phyloP scores from a whole-genome alignment of 768 basidiomycete species.

The Auricularia heimuer region DNA sequence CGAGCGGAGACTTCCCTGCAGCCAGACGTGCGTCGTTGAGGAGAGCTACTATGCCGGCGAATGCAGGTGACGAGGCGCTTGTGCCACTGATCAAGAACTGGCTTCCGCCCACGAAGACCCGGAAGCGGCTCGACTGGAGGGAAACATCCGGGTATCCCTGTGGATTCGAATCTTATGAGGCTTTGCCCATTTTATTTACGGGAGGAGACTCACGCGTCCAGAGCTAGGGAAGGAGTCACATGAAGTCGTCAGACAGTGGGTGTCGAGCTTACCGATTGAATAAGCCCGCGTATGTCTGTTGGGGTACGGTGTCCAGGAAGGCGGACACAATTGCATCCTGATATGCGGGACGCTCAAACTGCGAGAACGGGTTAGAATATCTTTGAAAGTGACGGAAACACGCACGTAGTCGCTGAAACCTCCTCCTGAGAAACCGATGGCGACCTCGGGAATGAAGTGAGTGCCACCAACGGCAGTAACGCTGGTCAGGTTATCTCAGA shows the following conservation, averaged over 20 bases:
- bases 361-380: neutral
- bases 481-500: conserved; percentile 22
- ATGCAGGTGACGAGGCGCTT: conserved; percentile 53
- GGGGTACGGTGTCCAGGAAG: conserved; percentile 37
- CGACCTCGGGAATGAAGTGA: conserved; percentile 44
- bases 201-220: conserved; percentile 2
- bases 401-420: conserved; percentile 63
- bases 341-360: conserved; percentile 48
- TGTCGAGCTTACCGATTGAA: conserved; percentile 43
- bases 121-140: conserved; percentile 44
- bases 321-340: conserved; percentile 35
- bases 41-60: conserved; percentile 39
- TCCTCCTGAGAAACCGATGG: conserved; percentile 55
- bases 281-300: conserved; percentile 44
- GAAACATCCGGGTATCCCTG: conserved; percentile 59
- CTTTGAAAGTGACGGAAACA: conserved; percentile 7
- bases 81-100: conserved; percentile 45
- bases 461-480: conserved; percentile 70
- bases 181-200: neutral
- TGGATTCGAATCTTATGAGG: neutral
- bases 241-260: neutral
- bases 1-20: conserved; percentile 35
- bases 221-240: neutral
- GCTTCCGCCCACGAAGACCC: conserved; percentile 34
- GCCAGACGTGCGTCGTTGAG: conserved; percentile 48